These are phyloP conservation scores for Aspergillus coremiiformis DNA, from an alignment of 495 filamentous ascomycete species.

Conservation along the genomic window DNA sequence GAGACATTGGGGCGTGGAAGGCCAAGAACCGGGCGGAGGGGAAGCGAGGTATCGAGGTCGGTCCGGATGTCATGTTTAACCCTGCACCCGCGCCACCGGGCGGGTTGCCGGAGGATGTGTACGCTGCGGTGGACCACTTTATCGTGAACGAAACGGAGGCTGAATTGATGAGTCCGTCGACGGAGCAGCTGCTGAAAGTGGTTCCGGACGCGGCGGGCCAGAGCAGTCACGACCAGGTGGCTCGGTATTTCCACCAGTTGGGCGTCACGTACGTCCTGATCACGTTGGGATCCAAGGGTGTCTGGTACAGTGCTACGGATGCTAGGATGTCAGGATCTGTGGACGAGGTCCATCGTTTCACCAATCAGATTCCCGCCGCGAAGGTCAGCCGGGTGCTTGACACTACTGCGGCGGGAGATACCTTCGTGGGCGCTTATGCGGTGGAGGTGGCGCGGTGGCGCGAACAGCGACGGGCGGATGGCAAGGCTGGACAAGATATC, in stretches of 20 bases:
- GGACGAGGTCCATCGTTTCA: constrained; percentile 29
- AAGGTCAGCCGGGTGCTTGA: constrained; percentile 69
- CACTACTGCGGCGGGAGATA: constrained; percentile 92
- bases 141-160: constrained; percentile 92
- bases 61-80: constrained; percentile 65
- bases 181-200: constrained; percentile 22
- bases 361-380: constrained; percentile 42
- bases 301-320: constrained; percentile 47
- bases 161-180: constrained; percentile 52
- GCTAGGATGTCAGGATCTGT: constrained; percentile 26
- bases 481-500: constrained; percentile 29
- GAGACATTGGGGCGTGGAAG: constrained; percentile 26
- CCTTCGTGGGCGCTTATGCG: constrained; percentile 86
- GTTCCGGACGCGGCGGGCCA: constrained; percentile 36
- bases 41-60: constrained; percentile 37
- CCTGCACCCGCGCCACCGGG: constrained; percentile 68
- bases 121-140: constrained; percentile 63
- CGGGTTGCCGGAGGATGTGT: constrained; percentile 58
- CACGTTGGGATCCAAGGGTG: constrained; percentile 73
- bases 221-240: constrained; percentile 46
- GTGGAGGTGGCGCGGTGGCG: constrained; percentile 49
- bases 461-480: constrained; percentile 26
- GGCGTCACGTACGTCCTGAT: constrained; percentile 74
- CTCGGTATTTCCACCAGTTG: constrained; percentile 49
- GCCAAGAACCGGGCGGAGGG: constrained; percentile 40